Conservation (phyloP, 306 rosid genomes). For the Vicia villosa region DNA sequence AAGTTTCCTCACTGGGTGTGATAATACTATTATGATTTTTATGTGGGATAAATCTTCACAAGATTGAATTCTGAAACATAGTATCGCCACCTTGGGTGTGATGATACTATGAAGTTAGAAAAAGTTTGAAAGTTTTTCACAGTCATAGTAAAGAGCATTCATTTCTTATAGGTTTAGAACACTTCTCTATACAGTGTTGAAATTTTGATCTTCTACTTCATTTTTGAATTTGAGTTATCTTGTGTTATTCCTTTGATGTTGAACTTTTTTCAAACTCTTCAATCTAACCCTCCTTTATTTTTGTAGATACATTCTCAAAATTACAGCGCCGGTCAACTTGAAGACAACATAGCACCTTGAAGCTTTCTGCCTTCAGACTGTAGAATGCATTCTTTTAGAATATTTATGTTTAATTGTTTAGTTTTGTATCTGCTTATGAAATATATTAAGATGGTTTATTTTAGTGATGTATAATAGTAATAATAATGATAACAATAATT, state of each 20-base stretch:
- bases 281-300: constrained; percentile 17
- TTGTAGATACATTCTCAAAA: constrained; percentile 42
- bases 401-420: constrained; percentile 10
- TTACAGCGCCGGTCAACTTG: constrained; percentile 35
- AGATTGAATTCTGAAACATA: not conserved
- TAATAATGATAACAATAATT: no score
- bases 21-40: not conserved
- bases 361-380: not conserved
- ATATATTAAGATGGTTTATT: constrained; percentile 30
- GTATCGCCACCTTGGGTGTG: not conserved
- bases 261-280: constrained; percentile 9
- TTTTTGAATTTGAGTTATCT: no score
- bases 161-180: no score
- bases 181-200: no score
- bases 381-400: constrained; percentile 29
- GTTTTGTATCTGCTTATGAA: constrained; percentile 26
- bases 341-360: constrained; percentile 46
- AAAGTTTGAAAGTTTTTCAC: not conserved
- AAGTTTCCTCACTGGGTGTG: not conserved
- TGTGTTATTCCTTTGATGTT: not conserved
- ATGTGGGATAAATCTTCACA: not conserved
- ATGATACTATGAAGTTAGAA: not conserved
- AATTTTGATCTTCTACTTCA: no score
- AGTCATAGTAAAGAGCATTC: no score
- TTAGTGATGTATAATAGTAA: constrained; percentile 17